A percentile compares a stretch with the other conserved stretches of the same genome.
Conservation (phyloP, 768 basidiomycete species). For the Nidularia pulvinata region DNA sequence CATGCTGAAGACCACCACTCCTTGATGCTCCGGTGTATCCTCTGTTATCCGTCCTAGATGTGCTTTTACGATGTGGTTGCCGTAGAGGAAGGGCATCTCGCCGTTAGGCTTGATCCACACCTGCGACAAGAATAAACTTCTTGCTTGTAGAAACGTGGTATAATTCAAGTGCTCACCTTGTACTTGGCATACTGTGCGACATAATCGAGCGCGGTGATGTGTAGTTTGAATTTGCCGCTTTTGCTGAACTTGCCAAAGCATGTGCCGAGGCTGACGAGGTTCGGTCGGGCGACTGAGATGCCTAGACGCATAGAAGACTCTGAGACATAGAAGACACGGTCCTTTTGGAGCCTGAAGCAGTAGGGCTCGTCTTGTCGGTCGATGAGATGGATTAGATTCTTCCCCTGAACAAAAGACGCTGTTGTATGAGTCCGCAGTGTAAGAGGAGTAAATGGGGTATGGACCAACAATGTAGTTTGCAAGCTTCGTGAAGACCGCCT, state of each 20-base stretch:
- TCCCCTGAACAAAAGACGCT: constrained; percentile 61
- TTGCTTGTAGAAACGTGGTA: not conserved
- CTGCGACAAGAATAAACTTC: constrained; percentile 44
- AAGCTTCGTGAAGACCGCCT: constrained; percentile 93
- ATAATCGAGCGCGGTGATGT: constrained; percentile 92
- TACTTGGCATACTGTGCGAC: constrained; percentile 97
- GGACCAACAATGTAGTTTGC: constrained; percentile 91
- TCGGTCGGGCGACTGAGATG: constrained; percentile 90
- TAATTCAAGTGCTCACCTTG: constrained; percentile 68
- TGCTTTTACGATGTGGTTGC: constrained; percentile 98
- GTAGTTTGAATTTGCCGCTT: constrained; percentile 96
- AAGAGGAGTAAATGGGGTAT: not conserved
- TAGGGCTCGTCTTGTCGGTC: constrained; percentile 94
- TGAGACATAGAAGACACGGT: constrained; percentile 96
- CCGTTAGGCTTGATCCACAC: constrained; percentile 99
- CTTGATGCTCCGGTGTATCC: constrained; percentile 98
- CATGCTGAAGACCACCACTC: constrained; percentile 97
- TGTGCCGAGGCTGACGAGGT: constrained; percentile 91
- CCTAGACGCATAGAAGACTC: constrained; percentile 92
- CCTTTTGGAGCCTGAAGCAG: constrained; percentile 94
- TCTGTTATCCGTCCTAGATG: constrained; percentile 99
- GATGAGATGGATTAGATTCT: constrained; percentile 94
- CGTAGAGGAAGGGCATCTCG: constrained; percentile 99
- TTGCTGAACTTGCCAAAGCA: constrained; percentile 99
- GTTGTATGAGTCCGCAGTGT: not conserved